Base-by-base conservation (phyloP, 345 rosid species). In the Balakata baccata region DNA sequence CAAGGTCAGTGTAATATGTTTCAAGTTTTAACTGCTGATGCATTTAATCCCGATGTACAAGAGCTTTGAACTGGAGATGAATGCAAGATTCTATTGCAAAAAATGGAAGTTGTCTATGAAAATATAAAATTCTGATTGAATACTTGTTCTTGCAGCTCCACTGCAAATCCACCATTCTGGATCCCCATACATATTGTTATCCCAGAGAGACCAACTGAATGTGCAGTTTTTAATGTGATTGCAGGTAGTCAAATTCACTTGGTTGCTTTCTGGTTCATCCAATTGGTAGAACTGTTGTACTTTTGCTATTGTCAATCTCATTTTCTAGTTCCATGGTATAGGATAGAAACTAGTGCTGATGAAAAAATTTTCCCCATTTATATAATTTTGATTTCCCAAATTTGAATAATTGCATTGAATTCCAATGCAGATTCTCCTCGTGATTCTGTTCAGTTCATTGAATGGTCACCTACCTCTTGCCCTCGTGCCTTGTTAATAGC, bases 381-480 rank as follows among this genome's bases (percentile, higher is more conserved):
- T 7, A 7, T 20, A 47, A 39, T 56, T 41, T 58, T 52, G 50
- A 61, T 61, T 68, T 78, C 62, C 25, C 53, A 52, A 67, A 14
- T 49, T 34, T 16, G 38, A 60, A 43, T 6, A 8, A 9, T n/a
- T 57, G 56, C 20, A n/a, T 47, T 49, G 61, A 23, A 11, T 60
- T 61, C 13, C 52, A 1, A 43, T 84, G 75, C 87, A 95, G 99
- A 95, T 81, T 95, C 98, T 77, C 99, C 98, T 68, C 95, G 99
- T 60, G 99, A 95, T 84, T 95, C 99, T 78, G 98, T 95, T 73
- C 99, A 95, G 77, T 95, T 88, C 80, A 91, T 95, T 46, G 99
- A 95, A 80, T 93, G 99, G 99, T 93, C 99, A 14, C 99, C 99
- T 37, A 84, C 90, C 57, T 91, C 97, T 74, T 91, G 96, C 61